Base-by-base conservation (phyloP, 345 rosid species). In the Geranium brycei region DNA sequence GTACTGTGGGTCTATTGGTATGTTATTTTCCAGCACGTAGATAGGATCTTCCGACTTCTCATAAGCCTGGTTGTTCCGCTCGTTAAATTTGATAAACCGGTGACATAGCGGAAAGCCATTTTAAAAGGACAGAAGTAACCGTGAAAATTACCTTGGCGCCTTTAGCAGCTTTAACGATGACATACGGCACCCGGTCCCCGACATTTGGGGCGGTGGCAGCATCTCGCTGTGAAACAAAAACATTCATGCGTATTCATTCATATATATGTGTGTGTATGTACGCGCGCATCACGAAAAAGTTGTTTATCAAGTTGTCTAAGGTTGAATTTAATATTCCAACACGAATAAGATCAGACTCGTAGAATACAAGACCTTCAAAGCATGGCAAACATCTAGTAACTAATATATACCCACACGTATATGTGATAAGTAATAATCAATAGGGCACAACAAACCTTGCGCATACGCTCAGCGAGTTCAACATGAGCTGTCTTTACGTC, bases 381-480 rank as follows among this genome's bases (percentile, higher is more conserved):
- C 38, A 32, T 6, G 38, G 6, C 6, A 32, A 32, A 32, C 38
- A 32, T 32, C 38, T 3, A 32, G 38, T 32, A 32, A 69, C 57
- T 58, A 68, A 58, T 59, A 31, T 19, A 0, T 70, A 51, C 64
- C 16, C 57, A 57, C 32, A 72, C 8, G 15, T 47, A 47, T 13
- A 47, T 13, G 53, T 3, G 3, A 47, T 47, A 47, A 47, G 11
- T 11, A 13, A 47, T 7, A 53, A 60, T 31, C 18, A 61, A 38
- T 55, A 58, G 66, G 71, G 65, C 55, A 73, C 11, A 23, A 77
- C 74, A 18, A 68, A 93, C 97, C 97, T 88, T 93, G 72, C 97
- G 96, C 97, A 93, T 93, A 67, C 99, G 95, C 71, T 93, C 97
- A 65, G 97, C 99, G 69, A 93, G 95, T 77, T 90, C 89, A 66